Evolutionary conservation across 2,329 filamentous ascomycete genomes (phyloP).

Genomic region (Alternaria burnsii): DNA sequence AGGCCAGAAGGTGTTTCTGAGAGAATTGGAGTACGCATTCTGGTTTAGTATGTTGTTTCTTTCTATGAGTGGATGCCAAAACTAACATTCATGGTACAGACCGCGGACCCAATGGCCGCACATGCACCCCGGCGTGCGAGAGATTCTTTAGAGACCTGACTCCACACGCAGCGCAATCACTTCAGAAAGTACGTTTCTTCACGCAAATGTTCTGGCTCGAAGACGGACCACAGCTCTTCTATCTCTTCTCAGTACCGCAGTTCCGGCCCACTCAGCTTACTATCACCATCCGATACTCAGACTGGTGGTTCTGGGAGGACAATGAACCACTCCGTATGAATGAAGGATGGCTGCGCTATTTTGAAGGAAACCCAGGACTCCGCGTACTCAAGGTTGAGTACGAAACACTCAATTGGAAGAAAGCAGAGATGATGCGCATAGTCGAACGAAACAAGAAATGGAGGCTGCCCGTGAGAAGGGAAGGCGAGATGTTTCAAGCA

Average conservation of each 20-base stretch:
- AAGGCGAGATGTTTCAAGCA: background rate
- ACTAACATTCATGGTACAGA: constrained; percentile 3
- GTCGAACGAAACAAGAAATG: constrained; percentile 19
- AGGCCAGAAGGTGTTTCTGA: constrained; percentile 16
- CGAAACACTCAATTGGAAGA: constrained; percentile 20
- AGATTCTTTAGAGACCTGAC: constrained; percentile 10
- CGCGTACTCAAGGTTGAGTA: constrained; percentile 21
- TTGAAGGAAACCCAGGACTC: constrained; percentile 9
- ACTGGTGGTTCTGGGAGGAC: constrained; percentile 82
- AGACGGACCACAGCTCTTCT: background rate
- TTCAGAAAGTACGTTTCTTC: constrained; percentile 21
- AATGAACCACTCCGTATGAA: constrained; percentile 76
- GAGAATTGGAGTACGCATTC: constrained; percentile 14
- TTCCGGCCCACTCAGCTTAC: constrained; percentile 41
- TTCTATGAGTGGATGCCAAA: background rate
- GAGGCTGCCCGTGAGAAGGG: constrained; percentile 12
- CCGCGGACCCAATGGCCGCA: constrained; percentile 13
- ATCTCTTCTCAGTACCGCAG: constrained; percentile 1
- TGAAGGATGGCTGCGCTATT: constrained; percentile 8
- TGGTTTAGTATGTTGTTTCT: constrained; percentile 15
- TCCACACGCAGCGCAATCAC: background rate
- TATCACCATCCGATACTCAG: constrained; percentile 60
- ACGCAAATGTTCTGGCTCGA: constrained; percentile 23
- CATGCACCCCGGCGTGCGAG: constrained; percentile 3
- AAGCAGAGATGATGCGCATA: constrained; percentile 23